Evolutionary conservation across 148 eudicot genomes (phyloP).

Genomic region (Agrostemma githago): DNA sequence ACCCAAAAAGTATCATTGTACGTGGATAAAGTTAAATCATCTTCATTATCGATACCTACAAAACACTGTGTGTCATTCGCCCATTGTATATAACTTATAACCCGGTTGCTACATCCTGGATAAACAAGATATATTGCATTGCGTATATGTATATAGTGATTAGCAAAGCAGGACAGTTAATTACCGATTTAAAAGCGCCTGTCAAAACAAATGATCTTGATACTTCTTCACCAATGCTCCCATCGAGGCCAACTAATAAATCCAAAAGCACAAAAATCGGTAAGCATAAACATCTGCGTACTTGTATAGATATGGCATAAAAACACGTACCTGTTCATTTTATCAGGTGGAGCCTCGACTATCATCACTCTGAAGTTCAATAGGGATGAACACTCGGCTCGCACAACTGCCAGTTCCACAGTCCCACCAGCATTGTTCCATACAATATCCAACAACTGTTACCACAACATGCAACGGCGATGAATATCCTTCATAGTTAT

Average conservation of each 20-base stretch:
- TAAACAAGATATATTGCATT: not conserved
- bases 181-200: not conserved
- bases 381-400: conserved; percentile 1
- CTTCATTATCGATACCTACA: too few species aligned
- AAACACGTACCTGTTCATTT: not conserved
- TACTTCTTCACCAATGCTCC: not conserved
- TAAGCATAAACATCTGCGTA: too few species aligned
- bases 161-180: not conserved
- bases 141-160: not conserved
- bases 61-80: too few species aligned
- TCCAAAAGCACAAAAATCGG: too few species aligned
- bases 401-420: not conserved
- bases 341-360: not conserved
- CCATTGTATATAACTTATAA: too few species aligned
- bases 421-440: not conserved
- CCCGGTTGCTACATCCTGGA: not conserved
- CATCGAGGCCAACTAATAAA: conserved; percentile 1
- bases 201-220: not conserved
- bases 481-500: not conserved
- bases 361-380: not conserved
- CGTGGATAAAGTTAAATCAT: too few species aligned
- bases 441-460: not conserved
- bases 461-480: not conserved
- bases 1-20: too few species aligned
- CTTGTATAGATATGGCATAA: not conserved